Conservation (phyloP, 2,329 filamentous ascomycete species). For the Hymenoscyphus linearis region DNA sequence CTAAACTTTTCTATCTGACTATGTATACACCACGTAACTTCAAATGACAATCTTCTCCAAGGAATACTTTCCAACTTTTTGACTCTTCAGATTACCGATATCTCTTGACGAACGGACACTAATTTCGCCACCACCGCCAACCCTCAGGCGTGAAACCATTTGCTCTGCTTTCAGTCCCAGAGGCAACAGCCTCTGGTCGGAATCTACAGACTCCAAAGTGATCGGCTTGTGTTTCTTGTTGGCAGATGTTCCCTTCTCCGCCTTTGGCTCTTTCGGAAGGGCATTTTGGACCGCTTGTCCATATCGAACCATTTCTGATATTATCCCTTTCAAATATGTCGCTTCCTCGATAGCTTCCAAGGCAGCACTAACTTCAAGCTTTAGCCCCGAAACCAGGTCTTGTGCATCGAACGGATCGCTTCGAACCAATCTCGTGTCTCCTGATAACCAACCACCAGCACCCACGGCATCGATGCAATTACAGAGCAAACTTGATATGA, state of each 20-base stretch:
- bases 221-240: slow-evolving; percentile 39
- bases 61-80: slow-evolving; percentile 76
- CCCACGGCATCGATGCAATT: slow-evolving; percentile 73
- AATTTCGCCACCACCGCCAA: slow-evolving; percentile 65
- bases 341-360: slow-evolving; percentile 69
- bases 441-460: slow-evolving; percentile 66
- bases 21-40: slow-evolving; percentile 12
- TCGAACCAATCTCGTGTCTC: slow-evolving; percentile 46
- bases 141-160: slow-evolving; percentile 49
- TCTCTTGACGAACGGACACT: slow-evolving; percentile 65
- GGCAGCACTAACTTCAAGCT: slow-evolving; percentile 64
- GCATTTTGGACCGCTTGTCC: slow-evolving; percentile 34
- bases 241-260: neutral
- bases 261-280: slow-evolving; percentile 4
- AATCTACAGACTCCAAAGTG: slow-evolving; percentile 40
- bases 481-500: slow-evolving; percentile 66
- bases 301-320: slow-evolving; percentile 63
- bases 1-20: neutral
- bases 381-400: slow-evolving; percentile 60
- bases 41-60: slow-evolving; percentile 71
- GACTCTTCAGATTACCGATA: slow-evolving; percentile 70
- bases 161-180: slow-evolving; percentile 62
- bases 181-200: slow-evolving; percentile 52
- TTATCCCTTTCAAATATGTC: slow-evolving; percentile 55
- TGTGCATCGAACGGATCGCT: slow-evolving; percentile 48